Base-by-base conservation (phyloP, 495 filamentous ascomycete species). In the Aspergillus bridgeri region DNA sequence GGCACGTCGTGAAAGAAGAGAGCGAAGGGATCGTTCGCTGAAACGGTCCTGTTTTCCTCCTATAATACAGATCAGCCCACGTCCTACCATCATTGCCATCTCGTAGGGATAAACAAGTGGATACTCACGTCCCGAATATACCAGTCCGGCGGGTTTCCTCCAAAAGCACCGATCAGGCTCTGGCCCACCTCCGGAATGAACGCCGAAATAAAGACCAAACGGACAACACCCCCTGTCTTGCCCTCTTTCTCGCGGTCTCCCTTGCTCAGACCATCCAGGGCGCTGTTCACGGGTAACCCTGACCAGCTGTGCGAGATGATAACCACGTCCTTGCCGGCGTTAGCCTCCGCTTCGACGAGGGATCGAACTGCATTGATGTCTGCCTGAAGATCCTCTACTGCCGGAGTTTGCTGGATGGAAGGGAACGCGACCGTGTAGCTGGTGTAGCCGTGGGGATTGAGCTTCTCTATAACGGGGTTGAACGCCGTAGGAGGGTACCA, bases 221-320 rank as follows among this genome's bases (percentile, higher is more conserved):
- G 71, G 3, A 75, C 53, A 6, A 84, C 73, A 1, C 80, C 81
- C 6, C 79, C 77, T 6, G 57, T 29, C 27, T 75, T 62, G 13
- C 71, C 74, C 0, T 63, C 59, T 7, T 53, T 53, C 46, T 60
- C 54, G 2, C 79, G 67, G 6, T 75, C 65, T 1, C 27, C 38
- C 54, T 75, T 77, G 53, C 70, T 75, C n/a, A 79, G 61, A 0
- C 73, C 79, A 29, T 75, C 73, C 42, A 83, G 61, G 3, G 79
- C 78, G 51, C 75, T 79, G 61, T 66, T 73, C 7, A 76, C 79
- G 0, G 81, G 77, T 11, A 79, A 55, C 5, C 81, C 82, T 25
- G 80, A 71, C 69, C 81, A 84, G 42, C 77, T 79, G 61, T 78
- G 75, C 27, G 66, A 61, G 23, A 78, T 51, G 22, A 78, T 45